Conservation (phyloP, 164 flowering plant genomes). For the Macadamia tetraphylla region DNA sequence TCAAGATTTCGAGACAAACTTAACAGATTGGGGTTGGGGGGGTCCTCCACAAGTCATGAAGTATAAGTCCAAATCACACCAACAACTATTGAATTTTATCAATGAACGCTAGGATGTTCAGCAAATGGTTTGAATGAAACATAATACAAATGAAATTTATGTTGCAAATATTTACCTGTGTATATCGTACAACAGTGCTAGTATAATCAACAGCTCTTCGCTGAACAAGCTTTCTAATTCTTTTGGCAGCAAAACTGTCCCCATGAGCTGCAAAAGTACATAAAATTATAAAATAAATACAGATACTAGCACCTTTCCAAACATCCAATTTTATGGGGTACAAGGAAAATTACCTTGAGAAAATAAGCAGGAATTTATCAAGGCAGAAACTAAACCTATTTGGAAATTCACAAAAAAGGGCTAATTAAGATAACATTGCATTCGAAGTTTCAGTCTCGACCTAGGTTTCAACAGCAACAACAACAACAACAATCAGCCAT, state of each 20-base stretch:
- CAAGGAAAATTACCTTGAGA: background rate
- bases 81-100: too few species aligned
- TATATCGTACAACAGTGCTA: slow-evolving; percentile 86
- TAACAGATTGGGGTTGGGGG: too few species aligned
- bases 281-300: background rate
- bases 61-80: too few species aligned
- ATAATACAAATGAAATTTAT: too few species aligned
- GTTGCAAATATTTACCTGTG: slow-evolving; percentile 50
- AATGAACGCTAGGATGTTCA: too few species aligned
- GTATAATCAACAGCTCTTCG: slow-evolving; percentile 97
- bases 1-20: too few species aligned
- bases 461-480: too few species aligned
- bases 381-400: background rate
- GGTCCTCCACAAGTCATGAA: too few species aligned
- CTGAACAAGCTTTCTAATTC: slow-evolving; percentile 90
- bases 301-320: background rate
- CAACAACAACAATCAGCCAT: too few species aligned
- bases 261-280: slow-evolving; percentile 54
- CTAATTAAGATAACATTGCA: background rate
- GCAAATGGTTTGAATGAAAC: too few species aligned
- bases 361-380: background rate
- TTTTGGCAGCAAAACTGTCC: slow-evolving; percentile 79
- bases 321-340: background rate
- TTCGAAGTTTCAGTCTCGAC: background rate
- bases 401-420: too few species aligned